These are phyloP conservation scores for Calocybe indica DNA, from an alignment of 768 basidiomycete genomes.

Conservation along the genomic window DNA sequence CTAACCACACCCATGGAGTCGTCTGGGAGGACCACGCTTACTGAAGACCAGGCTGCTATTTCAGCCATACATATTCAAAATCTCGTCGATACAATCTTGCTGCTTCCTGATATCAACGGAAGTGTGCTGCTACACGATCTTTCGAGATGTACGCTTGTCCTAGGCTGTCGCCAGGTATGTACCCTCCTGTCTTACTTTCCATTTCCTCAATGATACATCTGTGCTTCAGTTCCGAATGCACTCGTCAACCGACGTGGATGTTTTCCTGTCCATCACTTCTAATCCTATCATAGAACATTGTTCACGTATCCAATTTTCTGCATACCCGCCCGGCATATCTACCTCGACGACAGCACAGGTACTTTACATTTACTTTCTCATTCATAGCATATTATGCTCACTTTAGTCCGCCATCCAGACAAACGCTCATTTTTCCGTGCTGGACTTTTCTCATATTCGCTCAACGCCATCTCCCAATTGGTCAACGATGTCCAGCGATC, in stretches of 20 bases:
- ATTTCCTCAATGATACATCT: not conserved
- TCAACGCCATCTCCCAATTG: slow-evolving; percentile 77
- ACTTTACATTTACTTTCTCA: not conserved
- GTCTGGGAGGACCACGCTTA: slow-evolving; percentile 4
- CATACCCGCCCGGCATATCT: slow-evolving; percentile 45
- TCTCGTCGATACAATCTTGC: slow-evolving; percentile 52
- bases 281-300: slow-evolving; percentile 82
- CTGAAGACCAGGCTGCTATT: slow-evolving; percentile 18
- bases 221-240: slow-evolving; percentile 80
- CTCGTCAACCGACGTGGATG: slow-evolving; percentile 52
- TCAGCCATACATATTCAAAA: slow-evolving; percentile 64
- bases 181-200: not conserved
- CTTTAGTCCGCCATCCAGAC: slow-evolving; percentile 11
- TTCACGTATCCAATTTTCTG: slow-evolving; percentile 51
- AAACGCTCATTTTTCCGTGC: slow-evolving; percentile 45
- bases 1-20: slow-evolving; percentile 29
- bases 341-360: slow-evolving; percentile 9
- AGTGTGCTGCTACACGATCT: slow-evolving; percentile 71
- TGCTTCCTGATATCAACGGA: slow-evolving; percentile 61
- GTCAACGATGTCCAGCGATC: slow-evolving; percentile 27
- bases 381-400: not conserved
- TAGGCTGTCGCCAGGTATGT: slow-evolving; percentile 78
- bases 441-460: slow-evolving; percentile 84
- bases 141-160: slow-evolving; percentile 52
- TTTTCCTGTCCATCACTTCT: slow-evolving; percentile 63